Evolutionary conservation across 306 rosid genomes (phyloP), one percentile per base, ranked within the genome.

Genomic region (Benincasa hispida): DNA sequence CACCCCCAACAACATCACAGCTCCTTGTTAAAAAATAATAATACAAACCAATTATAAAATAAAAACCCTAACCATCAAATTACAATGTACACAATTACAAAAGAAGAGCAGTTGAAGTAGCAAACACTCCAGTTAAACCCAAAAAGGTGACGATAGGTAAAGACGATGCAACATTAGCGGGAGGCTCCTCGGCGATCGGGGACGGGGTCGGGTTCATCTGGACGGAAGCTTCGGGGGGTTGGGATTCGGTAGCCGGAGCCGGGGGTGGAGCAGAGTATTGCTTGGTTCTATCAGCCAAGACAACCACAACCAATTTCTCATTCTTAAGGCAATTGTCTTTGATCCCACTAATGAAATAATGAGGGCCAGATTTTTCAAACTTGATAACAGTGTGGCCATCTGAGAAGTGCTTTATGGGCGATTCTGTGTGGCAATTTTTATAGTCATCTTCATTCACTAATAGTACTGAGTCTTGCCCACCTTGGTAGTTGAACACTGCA

Each of bases 331-430:
- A 95, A 79, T 80, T 85, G 15, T 92, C 89, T 78, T 84, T 88
- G 85, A 80, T 89, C 5, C 99, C 99, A 72, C 99, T 95, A 19
- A 92, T 85, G 89, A 95, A 95, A 80, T 48, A 89, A 82, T 86
- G 83, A 48, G 89, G 73, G 21, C 99, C 99, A 4, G 99, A 89
- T 58, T 78, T 67, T 3, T 17, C 58, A 41, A 92, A 87, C 55
- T 77, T 75, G 89, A 74, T 53, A 1, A 83, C 84, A 4, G 98
- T 87, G 85, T 92, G 92, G 47, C 98, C 99, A 17, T 90, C 93
- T 25, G 86, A 78, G 78, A 67, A 84, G 65, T 88, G 87, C 45
- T 75, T 63, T 53, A 76, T 76, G 9, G 88, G 81, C 9, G 85
- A 47, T 63, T 85, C 82, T 1, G 88, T 88, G 78, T 87, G 88